A percentile compares a stretch with the other conserved stretches of the same genome.
phyloP scores from a whole-genome alignment of 768 basidiomycete species.

The Coprinopsis sp. region DNA sequence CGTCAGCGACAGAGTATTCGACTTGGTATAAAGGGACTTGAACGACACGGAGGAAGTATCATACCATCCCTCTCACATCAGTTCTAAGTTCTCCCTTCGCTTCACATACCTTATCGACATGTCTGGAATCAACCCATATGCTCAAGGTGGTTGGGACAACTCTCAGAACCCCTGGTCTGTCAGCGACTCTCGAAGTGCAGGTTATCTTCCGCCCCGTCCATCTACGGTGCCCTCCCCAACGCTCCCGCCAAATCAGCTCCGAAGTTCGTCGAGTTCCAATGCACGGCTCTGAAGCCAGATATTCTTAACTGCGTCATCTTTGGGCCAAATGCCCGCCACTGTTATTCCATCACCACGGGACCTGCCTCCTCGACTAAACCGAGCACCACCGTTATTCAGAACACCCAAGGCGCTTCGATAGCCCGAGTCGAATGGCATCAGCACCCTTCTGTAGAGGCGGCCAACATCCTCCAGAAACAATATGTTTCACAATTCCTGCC shows the following conservation, averaged over 20 bases:
- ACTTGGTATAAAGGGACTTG: too few relatives aligned
- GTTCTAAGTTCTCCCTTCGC: not conserved
- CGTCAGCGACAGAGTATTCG: too few relatives aligned
- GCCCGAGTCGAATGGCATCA: slow-evolving; percentile 9
- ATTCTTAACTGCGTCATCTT: slow-evolving; percentile 6
- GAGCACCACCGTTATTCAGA: slow-evolving; percentile 2
- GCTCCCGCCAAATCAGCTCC: slow-evolving; percentile 1
- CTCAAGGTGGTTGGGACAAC: slow-evolving; percentile 9
- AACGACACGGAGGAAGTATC: too few relatives aligned
- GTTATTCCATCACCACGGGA: slow-evolving; percentile 7
- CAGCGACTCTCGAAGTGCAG: not conserved
- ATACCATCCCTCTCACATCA: not conserved
- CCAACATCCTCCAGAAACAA: slow-evolving; percentile 2
- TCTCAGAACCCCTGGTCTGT: slow-evolving; percentile 8
- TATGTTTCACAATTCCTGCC: slow-evolving; percentile 5
- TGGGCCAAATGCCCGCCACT: slow-evolving; percentile 10
- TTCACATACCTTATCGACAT: slow-evolving; percentile 1
- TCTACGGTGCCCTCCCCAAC: slow-evolving; percentile 6
- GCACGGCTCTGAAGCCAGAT: slow-evolving; percentile 7
- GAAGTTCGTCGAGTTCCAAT: slow-evolving; percentile 8
- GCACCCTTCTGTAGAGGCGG: slow-evolving; percentile 2
- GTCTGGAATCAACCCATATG: slow-evolving; percentile 8
- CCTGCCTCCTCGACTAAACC: not conserved
- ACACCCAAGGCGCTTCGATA: not conserved
- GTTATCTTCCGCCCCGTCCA: slow-evolving; percentile 5